Evolutionary conservation across 2,329 filamentous ascomycete genomes (phyloP), one percentile per base, ranked within the genome.

Genomic region (Venturia aucupariae): DNA sequence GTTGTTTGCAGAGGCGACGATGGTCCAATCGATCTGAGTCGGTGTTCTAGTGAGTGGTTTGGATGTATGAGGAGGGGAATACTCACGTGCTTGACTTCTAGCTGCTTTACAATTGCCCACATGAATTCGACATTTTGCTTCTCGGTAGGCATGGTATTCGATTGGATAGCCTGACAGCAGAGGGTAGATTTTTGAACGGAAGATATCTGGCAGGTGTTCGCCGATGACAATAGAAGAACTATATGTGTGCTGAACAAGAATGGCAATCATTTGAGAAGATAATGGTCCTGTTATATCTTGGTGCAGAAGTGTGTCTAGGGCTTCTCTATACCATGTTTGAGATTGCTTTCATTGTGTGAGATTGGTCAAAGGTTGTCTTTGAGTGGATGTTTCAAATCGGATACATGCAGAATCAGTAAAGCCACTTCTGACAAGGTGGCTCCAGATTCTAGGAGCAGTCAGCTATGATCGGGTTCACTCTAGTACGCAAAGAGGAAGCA

Each of bases 91-190:
- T 81, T 82, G 39, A 84, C 71, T 67, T 82, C 80, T 61, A 83
- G 74, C 68, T 84, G 82, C 67, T 81, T 82, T 67, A 84, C 73
- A 62, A 84, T 83, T 27, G 79, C 76, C 69, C 82, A 84, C n/a
- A 83, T 74, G 65, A 84, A 81, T 46, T 78, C 79, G 41, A 77
- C 76, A 22, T 78, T 82, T 60, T 79, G 76, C 62, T 74, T 77
- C 66, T 84, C 81, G 6, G 75, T 79, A 35, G 79, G 75, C 75
- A 80, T 73, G 10, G 2, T 63, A 15, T 15, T 3, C n/a, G 7
- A 19, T 35, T 35, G 19, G 51, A 8, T 27, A 51, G 22, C 15
- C 11, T 13, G 24, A 51, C 13, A 51, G 15, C 24, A 22, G 6
- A 51, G 4, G 46, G 22, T 11, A 11, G 46, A 46, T 22, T 19